Evolutionary conservation across 225 moss, liverwort and hornwort species (phyloP).

Genomic region (Ulota crispa): DNA sequence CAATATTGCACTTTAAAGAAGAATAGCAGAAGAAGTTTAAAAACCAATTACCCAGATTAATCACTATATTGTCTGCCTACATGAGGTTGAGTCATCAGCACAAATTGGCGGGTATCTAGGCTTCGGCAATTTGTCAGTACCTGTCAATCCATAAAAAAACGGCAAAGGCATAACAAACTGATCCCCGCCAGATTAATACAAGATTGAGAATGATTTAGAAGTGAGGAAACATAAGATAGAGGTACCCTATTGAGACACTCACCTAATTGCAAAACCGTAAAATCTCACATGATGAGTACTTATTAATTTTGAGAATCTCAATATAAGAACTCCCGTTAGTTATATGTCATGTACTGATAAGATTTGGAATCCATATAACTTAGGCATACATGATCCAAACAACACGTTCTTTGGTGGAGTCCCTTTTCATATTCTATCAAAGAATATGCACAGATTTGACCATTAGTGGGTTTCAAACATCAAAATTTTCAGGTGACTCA

Average conservation of each 20-base stretch:
- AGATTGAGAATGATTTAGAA: not conserved
- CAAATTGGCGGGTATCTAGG: conserved; percentile 84
- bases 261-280: not conserved
- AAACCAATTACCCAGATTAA: conserved; percentile 56
- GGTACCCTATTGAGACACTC: not conserved
- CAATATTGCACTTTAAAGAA: not conserved
- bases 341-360: not conserved
- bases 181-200: not conserved
- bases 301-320: not conserved
- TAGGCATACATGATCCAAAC: not conserved
- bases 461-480: too few species aligned
- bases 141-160: conserved; percentile 23
- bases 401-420: not conserved
- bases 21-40: not conserved
- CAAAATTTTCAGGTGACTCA: too few species aligned
- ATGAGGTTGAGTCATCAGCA: conserved; percentile 79
- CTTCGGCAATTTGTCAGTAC: conserved; percentile 82
- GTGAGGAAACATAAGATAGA: not conserved
- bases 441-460: not conserved
- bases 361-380: not conserved
- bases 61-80: conserved; percentile 71
- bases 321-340: not conserved
- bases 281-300: not conserved
- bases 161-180: not conserved
- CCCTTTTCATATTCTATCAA: not conserved